Conservation (phyloP, 2,329 filamentous ascomycete genomes). For the Lasiodiplodia gonubiensis region DNA sequence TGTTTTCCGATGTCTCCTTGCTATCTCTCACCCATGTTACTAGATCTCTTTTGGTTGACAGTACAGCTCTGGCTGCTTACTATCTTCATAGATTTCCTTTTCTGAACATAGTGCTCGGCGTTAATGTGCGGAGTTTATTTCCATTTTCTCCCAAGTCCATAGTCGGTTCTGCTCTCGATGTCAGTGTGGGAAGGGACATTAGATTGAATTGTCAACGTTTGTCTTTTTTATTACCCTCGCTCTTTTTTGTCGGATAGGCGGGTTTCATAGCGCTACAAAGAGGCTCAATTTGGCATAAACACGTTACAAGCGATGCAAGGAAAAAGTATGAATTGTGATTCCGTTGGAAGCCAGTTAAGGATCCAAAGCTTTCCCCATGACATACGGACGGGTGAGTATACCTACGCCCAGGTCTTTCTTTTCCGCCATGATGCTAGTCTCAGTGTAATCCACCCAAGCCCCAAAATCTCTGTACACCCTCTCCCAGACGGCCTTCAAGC, state of each 20-base stretch:
- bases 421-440: neutral
- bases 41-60: neutral
- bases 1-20: neutral
- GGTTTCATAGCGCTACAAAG: neutral
- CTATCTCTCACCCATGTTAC: neutral
- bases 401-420: neutral
- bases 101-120: neutral
- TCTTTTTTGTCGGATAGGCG: neutral
- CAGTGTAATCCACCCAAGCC: neutral
- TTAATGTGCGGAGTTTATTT: neutral
- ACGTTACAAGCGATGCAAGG: neutral
- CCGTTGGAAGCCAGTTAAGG: slow-evolving; percentile 23
- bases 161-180: neutral
- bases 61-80: neutral
- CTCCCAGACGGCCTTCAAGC: neutral
- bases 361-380: slow-evolving; percentile 13
- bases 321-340: neutral
- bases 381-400: neutral
- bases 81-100: neutral
- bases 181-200: neutral
- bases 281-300: neutral
- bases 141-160: no score
- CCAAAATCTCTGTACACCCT: neutral
- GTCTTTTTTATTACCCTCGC: neutral
- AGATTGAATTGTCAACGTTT: neutral